Percentiles rank a stretch among this genome's conserved stretches.
Conservation (phyloP, 2,329 filamentous ascomycete genomes). For the Verticillium albo-atrum region DNA sequence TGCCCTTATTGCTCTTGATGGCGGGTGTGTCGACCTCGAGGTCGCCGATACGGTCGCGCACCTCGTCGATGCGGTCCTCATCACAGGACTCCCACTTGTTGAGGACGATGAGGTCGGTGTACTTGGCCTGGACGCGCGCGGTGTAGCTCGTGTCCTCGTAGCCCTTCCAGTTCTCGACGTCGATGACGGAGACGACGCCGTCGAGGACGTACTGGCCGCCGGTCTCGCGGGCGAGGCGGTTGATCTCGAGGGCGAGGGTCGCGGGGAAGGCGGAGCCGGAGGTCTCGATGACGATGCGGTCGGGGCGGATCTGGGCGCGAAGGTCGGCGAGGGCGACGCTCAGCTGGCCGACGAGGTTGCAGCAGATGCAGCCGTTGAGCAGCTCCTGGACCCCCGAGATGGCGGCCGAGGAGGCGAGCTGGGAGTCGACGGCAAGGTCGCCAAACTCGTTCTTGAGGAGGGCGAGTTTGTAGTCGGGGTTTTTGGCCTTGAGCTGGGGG, state of each 20-base stretch:
- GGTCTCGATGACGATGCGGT: conserved; percentile 93
- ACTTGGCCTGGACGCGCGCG: conserved; percentile 79
- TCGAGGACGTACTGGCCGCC: conserved; percentile 69
- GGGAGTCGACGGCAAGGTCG: conserved; percentile 87
- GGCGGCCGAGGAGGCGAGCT: conserved; percentile 76
- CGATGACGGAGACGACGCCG: conserved; percentile 83
- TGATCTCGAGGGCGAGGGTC: conserved; percentile 86
- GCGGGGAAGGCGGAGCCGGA: conserved; percentile 83
- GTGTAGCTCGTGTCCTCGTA: conserved; percentile 91
- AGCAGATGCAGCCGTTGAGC: conserved; percentile 97
- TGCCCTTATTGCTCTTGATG: conserved; percentile 79
- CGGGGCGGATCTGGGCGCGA: conserved; percentile 52
- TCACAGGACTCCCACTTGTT: conserved; percentile 85
- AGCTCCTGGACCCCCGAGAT: conserved; percentile 90
- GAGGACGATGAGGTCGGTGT: conserved; percentile 85
- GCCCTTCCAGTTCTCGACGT: conserved; percentile 92
- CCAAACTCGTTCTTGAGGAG: conserved; percentile 98
- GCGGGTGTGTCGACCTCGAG: conserved; percentile 76
- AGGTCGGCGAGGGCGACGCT: conserved; percentile 75
- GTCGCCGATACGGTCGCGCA: conserved; percentile 74
- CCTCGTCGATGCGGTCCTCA: conserved; percentile 72
- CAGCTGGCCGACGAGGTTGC: conserved; percentile 92
- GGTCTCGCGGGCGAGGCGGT: conserved; percentile 68
- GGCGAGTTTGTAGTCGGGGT: conserved; percentile 76
- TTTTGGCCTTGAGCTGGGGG: conserved; percentile 75